phyloP scores from a whole-genome alignment of 1,284 basidiomycete genomes.

The Coriolopsis trogii region DNA sequence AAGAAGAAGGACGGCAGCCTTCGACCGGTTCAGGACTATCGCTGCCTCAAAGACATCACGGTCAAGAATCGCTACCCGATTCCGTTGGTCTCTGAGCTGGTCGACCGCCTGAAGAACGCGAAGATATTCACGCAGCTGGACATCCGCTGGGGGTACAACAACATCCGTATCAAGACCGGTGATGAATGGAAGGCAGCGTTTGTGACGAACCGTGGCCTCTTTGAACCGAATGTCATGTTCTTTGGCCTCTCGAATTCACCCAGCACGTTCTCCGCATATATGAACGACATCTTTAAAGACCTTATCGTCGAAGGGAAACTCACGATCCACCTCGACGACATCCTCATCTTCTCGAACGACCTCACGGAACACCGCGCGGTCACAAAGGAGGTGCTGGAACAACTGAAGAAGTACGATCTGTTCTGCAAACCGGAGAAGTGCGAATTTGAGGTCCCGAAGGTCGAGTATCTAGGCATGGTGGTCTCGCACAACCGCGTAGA shows the following conservation, averaged over 20 bases:
- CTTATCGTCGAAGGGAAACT: conserved; percentile 20
- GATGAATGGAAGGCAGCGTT: conserved; percentile 25
- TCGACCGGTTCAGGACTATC: too few species aligned
- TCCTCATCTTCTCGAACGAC: conserved; percentile 24
- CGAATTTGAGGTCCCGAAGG: conserved; percentile 28
- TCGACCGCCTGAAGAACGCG: conserved; percentile 33
- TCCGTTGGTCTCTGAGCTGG: conserved; percentile 36
- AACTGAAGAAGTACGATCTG: conserved; percentile 27
- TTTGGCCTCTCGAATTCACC: conserved; percentile 38
- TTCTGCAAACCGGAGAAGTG: conserved; percentile 33
- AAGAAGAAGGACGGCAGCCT: conserved; percentile 43
- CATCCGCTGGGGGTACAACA: conserved; percentile 29
- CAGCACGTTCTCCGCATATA: conserved; percentile 29
- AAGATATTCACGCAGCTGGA: conserved; percentile 39
- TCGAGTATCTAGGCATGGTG: conserved; percentile 18
- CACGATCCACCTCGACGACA: conserved; percentile 30
- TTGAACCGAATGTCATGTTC: conserved; percentile 36
- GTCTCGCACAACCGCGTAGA: neutral
- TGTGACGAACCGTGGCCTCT: conserved; percentile 24
- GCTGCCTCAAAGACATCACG: conserved; percentile 31
- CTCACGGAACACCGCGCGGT: conserved; percentile 19
- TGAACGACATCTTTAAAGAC: conserved; percentile 28
- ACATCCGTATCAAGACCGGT: conserved; percentile 23
- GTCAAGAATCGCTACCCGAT: conserved; percentile 39
- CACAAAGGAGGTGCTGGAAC: conserved; percentile 32